Conservation (phyloP, 768 basidiomycete species). For the Boletus fagicola region DNA sequence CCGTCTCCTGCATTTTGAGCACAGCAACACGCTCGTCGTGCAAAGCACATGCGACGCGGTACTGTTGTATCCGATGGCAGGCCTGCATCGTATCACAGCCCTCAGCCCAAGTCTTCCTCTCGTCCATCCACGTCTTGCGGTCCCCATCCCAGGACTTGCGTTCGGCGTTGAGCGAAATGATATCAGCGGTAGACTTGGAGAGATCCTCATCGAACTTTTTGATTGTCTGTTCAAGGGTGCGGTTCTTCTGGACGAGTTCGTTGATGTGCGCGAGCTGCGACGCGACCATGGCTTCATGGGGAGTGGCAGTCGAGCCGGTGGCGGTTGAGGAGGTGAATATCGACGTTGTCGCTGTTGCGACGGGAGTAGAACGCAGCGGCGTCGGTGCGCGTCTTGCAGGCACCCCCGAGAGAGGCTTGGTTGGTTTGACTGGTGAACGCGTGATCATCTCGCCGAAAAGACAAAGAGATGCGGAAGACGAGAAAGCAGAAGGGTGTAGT, state of each 20-base stretch:
- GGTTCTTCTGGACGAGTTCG: conserved; percentile 68
- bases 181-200: conserved; percentile 30
- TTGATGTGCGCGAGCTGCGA: conserved; percentile 68
- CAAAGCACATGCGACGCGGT: conserved; percentile 51
- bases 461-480: not conserved
- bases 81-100: conserved; percentile 62
- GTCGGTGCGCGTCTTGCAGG: conserved; percentile 22
- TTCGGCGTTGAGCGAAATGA: conserved; percentile 40
- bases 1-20: conserved; percentile 52
- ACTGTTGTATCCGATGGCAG: conserved; percentile 64
- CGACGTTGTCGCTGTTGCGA: conserved; percentile 23
- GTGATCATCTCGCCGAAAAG: conserved; percentile 23
- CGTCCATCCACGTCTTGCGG: conserved; percentile 37
- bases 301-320: conserved; percentile 33
- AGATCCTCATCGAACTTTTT: conserved; percentile 54
- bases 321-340: conserved; percentile 29
- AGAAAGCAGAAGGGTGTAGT: not conserved
- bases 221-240: conserved; percentile 59
- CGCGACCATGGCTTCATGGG: conserved; percentile 50
- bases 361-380: conserved; percentile 20
- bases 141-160: conserved; percentile 34
- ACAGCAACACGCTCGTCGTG: conserved; percentile 52
- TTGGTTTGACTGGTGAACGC: conserved; percentile 29
- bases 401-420: conserved; percentile 7
- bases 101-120: conserved; percentile 58